These are phyloP conservation scores for Sphaerostilbella broomeana DNA, from an alignment of 2,329 filamentous ascomycete species.

Conservation along the genomic window DNA sequence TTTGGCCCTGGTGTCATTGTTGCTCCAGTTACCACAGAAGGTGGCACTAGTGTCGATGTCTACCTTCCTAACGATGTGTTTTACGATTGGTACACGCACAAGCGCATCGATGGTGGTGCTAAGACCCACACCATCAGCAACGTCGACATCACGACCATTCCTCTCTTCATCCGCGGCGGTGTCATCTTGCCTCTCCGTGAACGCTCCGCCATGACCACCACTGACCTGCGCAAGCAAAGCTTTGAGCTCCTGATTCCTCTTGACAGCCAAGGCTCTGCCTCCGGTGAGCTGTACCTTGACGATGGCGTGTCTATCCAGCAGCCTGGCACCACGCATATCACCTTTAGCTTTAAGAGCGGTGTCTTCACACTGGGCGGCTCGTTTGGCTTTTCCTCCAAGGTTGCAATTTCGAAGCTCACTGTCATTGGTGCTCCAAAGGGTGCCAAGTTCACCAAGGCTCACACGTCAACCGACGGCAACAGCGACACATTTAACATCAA, in stretches of 20 bases:
- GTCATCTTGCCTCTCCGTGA: slow-evolving; percentile 56
- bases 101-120: slow-evolving; percentile 35
- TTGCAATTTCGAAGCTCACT: slow-evolving; percentile 42
- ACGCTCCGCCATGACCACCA: slow-evolving; percentile 55
- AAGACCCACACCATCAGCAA: slow-evolving; percentile 27
- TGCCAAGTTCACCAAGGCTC: slow-evolving; percentile 1
- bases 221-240: slow-evolving; percentile 53
- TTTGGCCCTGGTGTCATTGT: slow-evolving; percentile 44
- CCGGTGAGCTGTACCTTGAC: slow-evolving; percentile 67
- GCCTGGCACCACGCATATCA: slow-evolving; percentile 43
- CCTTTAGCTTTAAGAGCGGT: slow-evolving; percentile 52
- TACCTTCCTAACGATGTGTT: slow-evolving; percentile 45
- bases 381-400: slow-evolving; percentile 45
- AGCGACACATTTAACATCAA: slow-evolving; percentile 19
- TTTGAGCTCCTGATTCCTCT: slow-evolving; percentile 69
- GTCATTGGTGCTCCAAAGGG: slow-evolving; percentile 35
- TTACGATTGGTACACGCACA: slow-evolving; percentile 47
- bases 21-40: slow-evolving; percentile 41
- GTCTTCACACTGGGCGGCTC: slow-evolving; percentile 43
- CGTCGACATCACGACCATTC: slow-evolving; percentile 44
- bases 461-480: slow-evolving; percentile 6
- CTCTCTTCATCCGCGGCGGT: slow-evolving; percentile 62
- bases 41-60: slow-evolving; percentile 36
- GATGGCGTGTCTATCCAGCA: slow-evolving; percentile 66
- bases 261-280: slow-evolving; percentile 53